Conservation (phyloP, 495 filamentous ascomycete genomes). For the Polyplosphaeria fusca region DNA sequence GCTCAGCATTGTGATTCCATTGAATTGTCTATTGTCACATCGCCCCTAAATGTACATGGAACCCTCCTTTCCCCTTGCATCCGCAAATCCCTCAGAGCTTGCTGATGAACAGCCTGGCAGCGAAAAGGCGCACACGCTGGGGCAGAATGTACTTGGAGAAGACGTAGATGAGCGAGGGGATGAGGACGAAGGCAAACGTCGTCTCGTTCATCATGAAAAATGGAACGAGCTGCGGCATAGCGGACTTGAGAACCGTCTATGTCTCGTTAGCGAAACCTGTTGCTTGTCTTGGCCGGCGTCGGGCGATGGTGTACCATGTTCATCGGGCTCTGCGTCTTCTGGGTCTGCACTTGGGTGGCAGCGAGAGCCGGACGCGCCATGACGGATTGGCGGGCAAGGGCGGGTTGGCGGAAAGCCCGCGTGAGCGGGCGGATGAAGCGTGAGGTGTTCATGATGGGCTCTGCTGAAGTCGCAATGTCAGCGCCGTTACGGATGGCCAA, state of each 20-base stretch:
- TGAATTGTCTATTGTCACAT: constrained; percentile 26
- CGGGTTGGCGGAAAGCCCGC: constrained; percentile 32
- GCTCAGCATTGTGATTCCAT: background rate
- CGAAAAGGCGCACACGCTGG: constrained; percentile 33
- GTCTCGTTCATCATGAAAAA: constrained; percentile 45
- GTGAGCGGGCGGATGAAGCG: constrained; percentile 36
- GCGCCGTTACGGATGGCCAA: constrained; percentile 11
- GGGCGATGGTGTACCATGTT: constrained; percentile 19
- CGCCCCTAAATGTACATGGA: constrained; percentile 21
- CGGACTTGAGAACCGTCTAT: constrained; percentile 36
- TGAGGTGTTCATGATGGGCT: constrained; percentile 36
- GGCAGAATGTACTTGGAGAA: constrained; percentile 41
- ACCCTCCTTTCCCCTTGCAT: background rate
- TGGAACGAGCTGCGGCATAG: constrained; percentile 43
- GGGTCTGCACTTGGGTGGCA: constrained; percentile 18
- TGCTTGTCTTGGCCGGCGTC: too few relatives aligned
- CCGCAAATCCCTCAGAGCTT: constrained; percentile 34
- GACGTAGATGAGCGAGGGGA: constrained; percentile 40
- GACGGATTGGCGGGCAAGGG: constrained; percentile 13
- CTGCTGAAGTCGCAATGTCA: constrained; percentile 5
- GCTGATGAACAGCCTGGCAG: constrained; percentile 40
- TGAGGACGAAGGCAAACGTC: constrained; percentile 36
- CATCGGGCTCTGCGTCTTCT: constrained; percentile 20
- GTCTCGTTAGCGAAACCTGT: too few relatives aligned
- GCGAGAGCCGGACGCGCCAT: constrained; percentile 29